Percentiles rank a stretch among this genome's conserved stretches.
These are phyloP conservation scores for Exophiala dermatitidis DNA, from an alignment of 2,329 filamentous ascomycete species.

Conservation along the genomic window DNA sequence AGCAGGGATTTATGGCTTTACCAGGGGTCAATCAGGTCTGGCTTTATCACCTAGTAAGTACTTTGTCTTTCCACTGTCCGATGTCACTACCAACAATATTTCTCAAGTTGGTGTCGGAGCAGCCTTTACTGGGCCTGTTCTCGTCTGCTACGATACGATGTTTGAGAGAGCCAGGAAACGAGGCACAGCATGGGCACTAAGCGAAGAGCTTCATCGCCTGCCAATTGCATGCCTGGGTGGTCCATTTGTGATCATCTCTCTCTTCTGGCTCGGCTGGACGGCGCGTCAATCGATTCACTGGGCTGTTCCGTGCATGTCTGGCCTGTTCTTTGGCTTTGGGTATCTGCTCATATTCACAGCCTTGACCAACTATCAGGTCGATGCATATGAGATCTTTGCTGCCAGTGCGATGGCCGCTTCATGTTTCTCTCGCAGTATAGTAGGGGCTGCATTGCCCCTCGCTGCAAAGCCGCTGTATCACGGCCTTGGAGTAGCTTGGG, in stretches of 20 bases:
- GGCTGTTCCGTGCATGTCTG: constrained; percentile 32
- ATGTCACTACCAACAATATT: no score
- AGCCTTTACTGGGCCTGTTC: constrained; percentile 41
- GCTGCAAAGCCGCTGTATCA: constrained; percentile 38
- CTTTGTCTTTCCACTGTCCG: no score
- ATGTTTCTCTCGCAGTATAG: constrained; percentile 36
- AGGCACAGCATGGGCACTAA: constrained; percentile 32
- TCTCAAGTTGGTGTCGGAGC: no score
- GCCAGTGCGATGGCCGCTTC: constrained; percentile 39
- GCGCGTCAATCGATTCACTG: constrained; percentile 31
- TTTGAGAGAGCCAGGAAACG: constrained; percentile 34
- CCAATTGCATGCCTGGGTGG: no score
- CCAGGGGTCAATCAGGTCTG: no score
- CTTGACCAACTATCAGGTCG: constrained; percentile 42
- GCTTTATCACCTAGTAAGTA: no score
- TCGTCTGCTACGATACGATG: no score
- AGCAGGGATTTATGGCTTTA: no score
- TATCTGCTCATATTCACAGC: constrained; percentile 28
- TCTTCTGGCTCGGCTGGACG: constrained; percentile 43
- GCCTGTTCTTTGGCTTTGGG: constrained; percentile 40
- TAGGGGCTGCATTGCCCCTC: constrained; percentile 35
- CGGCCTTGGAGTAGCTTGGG: constrained; percentile 38
- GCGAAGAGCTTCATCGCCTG: no score
- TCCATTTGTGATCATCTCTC: constrained; percentile 35
- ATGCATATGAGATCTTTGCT: constrained; percentile 37